Conservation (phyloP, 805 yeast genomes). For the Maudiozyma pseudohumilis region DNA sequence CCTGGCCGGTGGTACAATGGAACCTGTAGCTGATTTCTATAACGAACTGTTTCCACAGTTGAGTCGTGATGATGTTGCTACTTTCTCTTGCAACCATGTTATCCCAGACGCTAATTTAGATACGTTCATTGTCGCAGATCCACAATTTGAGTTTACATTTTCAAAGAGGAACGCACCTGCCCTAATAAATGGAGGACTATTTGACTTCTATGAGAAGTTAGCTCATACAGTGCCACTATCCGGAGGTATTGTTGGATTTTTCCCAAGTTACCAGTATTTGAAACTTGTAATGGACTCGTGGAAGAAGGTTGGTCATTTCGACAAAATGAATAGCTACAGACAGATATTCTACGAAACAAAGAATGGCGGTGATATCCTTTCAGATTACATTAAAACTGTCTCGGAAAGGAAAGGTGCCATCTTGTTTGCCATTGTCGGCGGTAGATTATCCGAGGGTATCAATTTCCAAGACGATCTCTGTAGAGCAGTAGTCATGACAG, state of each 20-base stretch:
- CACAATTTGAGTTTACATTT: conserved; percentile 56
- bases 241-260: conserved; percentile 71
- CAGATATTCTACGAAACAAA: conserved; percentile 47
- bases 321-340: conserved; percentile 33
- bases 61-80: conserved; percentile 32
- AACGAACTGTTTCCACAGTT: conserved; percentile 58
- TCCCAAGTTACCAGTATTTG: conserved; percentile 76
- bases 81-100: conserved; percentile 73
- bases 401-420: conserved; percentile 43
- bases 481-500: conserved; percentile 76
- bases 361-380: conserved; percentile 38
- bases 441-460: conserved; percentile 87
- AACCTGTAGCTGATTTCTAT: conserved; percentile 66
- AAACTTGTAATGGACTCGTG: conserved; percentile 42
- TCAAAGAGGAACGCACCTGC: conserved; percentile 41
- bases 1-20: conserved; percentile 94
- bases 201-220: conserved; percentile 29
- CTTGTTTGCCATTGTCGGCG: conserved; percentile 82
- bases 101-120: conserved; percentile 61
- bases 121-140: conserved; percentile 42
- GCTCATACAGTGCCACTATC: conserved; percentile 36
- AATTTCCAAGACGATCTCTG: conserved; percentile 85
- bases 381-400: conserved; percentile 41
- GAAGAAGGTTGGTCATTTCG: conserved; percentile 33
- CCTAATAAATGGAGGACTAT: conserved; percentile 37